Conservation (phyloP, 306 rosid species). For the Prunus mira region DNA sequence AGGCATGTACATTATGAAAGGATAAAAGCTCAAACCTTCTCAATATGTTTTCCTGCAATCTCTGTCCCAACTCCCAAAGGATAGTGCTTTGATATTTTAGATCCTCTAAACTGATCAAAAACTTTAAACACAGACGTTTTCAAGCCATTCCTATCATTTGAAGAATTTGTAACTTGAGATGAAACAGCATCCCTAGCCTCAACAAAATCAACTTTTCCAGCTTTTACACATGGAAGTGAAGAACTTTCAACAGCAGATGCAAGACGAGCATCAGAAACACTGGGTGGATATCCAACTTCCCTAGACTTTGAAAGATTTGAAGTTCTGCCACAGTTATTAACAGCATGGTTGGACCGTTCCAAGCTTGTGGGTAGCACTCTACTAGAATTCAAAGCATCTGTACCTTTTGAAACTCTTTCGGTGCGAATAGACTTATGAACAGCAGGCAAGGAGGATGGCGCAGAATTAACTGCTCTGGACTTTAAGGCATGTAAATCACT, state of each 20-base stretch:
- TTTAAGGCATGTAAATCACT: constrained; percentile 26
- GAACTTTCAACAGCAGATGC: constrained; percentile 36
- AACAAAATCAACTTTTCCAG: constrained; percentile 32
- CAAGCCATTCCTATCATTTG: constrained; percentile 59
- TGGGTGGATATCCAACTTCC: constrained; percentile 20
- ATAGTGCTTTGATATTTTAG: constrained; percentile 53
- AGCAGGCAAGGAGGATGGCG: constrained; percentile 29
- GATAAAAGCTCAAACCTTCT: constrained; percentile 53
- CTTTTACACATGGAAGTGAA: constrained; percentile 30
- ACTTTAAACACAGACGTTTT: constrained; percentile 73
- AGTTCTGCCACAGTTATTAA: constrained; percentile 23
- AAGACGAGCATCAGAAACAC: constrained; percentile 31
- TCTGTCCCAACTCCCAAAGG: constrained; percentile 43
- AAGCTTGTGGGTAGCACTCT: constrained; percentile 32
- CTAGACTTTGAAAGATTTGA: constrained; percentile 30
- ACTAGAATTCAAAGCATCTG: constrained; percentile 37
- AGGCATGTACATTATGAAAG: constrained; percentile 1
- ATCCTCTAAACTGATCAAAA: constrained; percentile 78
- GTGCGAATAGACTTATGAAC: constrained; percentile 23
- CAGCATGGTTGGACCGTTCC: constrained; percentile 38
- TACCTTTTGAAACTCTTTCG: constrained; percentile 26
- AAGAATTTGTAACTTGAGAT: constrained; percentile 43
- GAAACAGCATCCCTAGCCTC: constrained; percentile 40
- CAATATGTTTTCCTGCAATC: constrained; percentile 49
- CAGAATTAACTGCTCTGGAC: constrained; percentile 38